A percentile compares a stretch with the other conserved stretches of the same genome.
These are phyloP conservation scores for Silene noctiflora DNA, from an alignment of 179 eudicot species.

Conservation along the genomic window DNA sequence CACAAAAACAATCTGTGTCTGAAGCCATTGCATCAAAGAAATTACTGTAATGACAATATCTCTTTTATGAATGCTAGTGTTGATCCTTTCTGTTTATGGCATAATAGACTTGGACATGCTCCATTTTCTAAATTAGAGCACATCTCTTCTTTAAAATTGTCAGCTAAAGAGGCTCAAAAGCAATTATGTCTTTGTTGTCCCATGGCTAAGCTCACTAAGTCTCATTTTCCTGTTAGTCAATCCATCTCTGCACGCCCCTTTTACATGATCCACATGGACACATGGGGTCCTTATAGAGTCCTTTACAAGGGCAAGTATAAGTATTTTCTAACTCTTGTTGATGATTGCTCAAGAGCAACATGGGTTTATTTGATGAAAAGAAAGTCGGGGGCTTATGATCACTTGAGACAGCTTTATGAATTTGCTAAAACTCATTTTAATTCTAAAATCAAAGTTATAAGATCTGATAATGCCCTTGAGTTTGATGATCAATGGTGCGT, in stretches of 20 bases:
- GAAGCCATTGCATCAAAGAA: too few species aligned
- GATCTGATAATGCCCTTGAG: not conserved
- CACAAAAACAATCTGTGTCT: too few species aligned
- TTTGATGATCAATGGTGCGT: not conserved
- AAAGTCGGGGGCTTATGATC: not conserved
- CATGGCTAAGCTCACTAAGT: not conserved
- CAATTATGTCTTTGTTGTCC: not conserved
- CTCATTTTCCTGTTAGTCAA: not conserved
- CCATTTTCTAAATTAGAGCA: not conserved
- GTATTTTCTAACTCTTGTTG: too few species aligned
- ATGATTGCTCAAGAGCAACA: too few species aligned
- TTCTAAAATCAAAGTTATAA: too few species aligned
- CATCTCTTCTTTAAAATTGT: not conserved
- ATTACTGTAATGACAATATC: not conserved
- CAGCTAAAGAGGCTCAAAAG: not conserved
- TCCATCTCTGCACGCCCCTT: too few species aligned
- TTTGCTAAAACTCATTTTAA: too few species aligned
- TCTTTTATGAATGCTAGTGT: not conserved
- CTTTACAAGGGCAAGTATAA: too few species aligned
- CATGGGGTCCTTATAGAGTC: too few species aligned
- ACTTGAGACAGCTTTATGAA: not conserved
- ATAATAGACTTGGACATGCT: not conserved
- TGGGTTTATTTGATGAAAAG: too few species aligned
- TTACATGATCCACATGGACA: too few species aligned
- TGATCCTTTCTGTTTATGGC: not conserved